phyloP scores from a whole-genome alignment of 495 filamentous ascomycete genomes.

The Cercophora scortea region DNA sequence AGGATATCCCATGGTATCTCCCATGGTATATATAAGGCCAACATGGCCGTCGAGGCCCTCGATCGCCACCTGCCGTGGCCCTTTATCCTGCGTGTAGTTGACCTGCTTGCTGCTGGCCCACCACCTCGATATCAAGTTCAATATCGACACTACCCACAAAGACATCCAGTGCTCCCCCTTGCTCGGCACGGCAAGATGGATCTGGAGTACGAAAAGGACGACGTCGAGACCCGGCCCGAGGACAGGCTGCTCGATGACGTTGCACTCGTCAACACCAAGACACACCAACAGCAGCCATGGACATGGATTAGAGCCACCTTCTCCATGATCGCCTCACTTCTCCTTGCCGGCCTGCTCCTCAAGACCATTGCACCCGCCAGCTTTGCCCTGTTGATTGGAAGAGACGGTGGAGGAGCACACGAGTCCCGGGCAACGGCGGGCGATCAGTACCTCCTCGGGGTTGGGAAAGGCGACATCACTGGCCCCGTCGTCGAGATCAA shows the following conservation, averaged over 20 bases:
- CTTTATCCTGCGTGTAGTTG: too few relatives aligned
- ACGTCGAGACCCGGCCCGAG: background rate
- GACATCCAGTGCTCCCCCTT: background rate
- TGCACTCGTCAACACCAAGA: background rate
- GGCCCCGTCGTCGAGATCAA: slow-evolving; percentile 91
- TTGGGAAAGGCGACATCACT: slow-evolving; percentile 92
- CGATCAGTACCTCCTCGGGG: slow-evolving; percentile 70
- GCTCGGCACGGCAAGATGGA: slow-evolving; percentile 1
- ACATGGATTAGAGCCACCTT: background rate
- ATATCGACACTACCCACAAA: background rate
- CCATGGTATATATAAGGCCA: too few relatives aligned
- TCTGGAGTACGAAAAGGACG: slow-evolving; percentile 1
- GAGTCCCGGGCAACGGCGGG: slow-evolving; percentile 8
- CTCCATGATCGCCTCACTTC: background rate
- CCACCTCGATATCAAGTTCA: too few relatives aligned
- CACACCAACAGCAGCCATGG: background rate
- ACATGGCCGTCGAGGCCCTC: too few relatives aligned
- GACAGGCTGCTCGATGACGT: slow-evolving; percentile 4
- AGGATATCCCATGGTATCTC: too few relatives aligned
- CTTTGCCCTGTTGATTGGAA: background rate
- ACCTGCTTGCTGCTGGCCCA: too few relatives aligned
- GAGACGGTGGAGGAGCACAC: background rate
- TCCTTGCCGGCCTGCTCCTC: background rate
- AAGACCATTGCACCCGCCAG: background rate
- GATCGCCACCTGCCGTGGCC: too few relatives aligned